Conservation (phyloP, 164 flowering plant species). For the Buxus sempervirens region DNA sequence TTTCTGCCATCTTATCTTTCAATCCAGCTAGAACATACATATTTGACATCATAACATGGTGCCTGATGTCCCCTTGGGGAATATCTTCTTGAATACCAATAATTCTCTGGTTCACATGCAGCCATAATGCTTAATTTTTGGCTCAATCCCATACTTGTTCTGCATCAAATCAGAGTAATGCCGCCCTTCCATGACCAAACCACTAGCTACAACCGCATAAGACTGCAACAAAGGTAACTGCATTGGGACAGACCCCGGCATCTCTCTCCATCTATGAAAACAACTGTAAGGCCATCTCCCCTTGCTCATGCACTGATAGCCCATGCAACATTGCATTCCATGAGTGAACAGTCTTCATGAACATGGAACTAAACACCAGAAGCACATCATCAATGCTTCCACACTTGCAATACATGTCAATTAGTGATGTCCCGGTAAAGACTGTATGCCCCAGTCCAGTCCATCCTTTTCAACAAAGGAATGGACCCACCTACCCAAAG, state of each 20-base stretch:
- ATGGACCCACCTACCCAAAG: conserved; percentile 18
- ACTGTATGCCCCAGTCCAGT: conserved; percentile 1
- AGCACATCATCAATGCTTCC: too few species aligned
- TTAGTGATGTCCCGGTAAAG: conserved; percentile 12
- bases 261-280: conserved; percentile 8
- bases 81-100: not conserved
- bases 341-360: conserved; percentile 8
- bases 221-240: conserved; percentile 13
- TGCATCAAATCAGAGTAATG: too few species aligned
- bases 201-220: too few species aligned
- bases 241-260: not conserved
- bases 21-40: too few species aligned
- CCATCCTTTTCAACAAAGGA: conserved; percentile 2
- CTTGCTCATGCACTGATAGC: too few species aligned
- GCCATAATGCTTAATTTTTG: too few species aligned
- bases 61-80: conserved; percentile 12
- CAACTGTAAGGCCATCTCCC: conserved; percentile 7
- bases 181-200: conserved; percentile 14
- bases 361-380: too few species aligned
- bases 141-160: too few species aligned
- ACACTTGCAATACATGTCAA: too few species aligned
- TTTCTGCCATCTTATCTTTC: too few species aligned
- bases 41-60: conserved; percentile 18
- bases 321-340: conserved; percentile 17
- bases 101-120: conserved; percentile 4